Evolutionary conservation across 352 stramenopile genomes (phyloP).

Genomic region (Phytophthora podocarpi): DNA sequence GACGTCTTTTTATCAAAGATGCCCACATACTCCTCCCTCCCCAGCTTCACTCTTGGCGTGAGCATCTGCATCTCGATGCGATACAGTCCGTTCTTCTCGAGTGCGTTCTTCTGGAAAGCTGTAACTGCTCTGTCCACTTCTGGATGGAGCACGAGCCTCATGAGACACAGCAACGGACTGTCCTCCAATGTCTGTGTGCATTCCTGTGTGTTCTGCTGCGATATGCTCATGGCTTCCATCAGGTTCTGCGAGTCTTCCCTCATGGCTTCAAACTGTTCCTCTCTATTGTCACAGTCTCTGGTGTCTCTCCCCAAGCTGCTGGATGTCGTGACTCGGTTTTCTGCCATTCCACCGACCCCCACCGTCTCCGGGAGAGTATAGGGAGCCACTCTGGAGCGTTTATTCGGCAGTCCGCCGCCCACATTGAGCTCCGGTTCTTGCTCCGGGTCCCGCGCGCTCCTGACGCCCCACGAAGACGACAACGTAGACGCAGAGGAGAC

Average conservation of each 20-base stretch:
- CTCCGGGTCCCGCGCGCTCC: constrained; percentile 32
- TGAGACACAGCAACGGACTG: constrained; percentile 57
- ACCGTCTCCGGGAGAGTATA: constrained; percentile 14
- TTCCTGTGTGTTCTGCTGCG: constrained; percentile 78
- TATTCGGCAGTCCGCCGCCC: constrained; percentile 16
- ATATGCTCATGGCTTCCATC: constrained; percentile 73
- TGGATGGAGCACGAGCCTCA: constrained; percentile 66
- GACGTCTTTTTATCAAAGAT: constrained; percentile 69
- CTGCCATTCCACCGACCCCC: neutral
- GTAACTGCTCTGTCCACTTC: constrained; percentile 69
- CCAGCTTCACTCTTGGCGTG: constrained; percentile 50
- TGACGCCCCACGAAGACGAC: constrained; percentile 31
- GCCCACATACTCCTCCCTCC: constrained; percentile 52
- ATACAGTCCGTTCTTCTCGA: constrained; percentile 59
- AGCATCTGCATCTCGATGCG: constrained; percentile 66
- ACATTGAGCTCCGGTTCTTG: constrained; percentile 40
- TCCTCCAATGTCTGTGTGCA: constrained; percentile 76
- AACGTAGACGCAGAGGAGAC: constrained; percentile 25
- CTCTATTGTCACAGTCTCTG: constrained; percentile 4
- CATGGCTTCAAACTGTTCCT: constrained; percentile 40
- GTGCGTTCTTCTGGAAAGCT: constrained; percentile 53
- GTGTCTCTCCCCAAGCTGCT: constrained; percentile 20
- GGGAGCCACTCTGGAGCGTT: constrained; percentile 27
- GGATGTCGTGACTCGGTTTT: constrained; percentile 11
- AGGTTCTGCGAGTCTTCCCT: constrained; percentile 64